phyloP scores from a whole-genome alignment of 805 yeast species.

The Lachancea sp. region DNA sequence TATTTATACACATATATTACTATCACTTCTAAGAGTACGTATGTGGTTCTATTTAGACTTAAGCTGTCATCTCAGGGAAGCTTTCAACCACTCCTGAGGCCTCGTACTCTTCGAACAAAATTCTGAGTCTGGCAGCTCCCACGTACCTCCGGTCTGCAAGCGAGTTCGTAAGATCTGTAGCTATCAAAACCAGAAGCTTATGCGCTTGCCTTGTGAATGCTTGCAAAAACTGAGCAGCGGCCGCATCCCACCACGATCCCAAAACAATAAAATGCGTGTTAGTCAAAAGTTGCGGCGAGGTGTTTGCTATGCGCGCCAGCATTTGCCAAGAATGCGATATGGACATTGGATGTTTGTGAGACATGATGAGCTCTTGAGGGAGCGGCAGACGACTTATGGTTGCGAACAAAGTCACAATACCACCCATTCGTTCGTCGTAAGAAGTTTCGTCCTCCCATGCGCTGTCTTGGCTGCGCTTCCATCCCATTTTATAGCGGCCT shows the following conservation, averaged over 20 bases:
- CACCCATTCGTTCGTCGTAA: slow-evolving; percentile 82
- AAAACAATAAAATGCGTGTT: slow-evolving; percentile 67
- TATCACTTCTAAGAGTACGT: no score
- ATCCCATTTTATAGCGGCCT: slow-evolving; percentile 83
- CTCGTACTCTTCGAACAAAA: slow-evolving; percentile 77
- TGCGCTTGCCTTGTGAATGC: slow-evolving; percentile 64
- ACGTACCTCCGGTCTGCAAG: slow-evolving; percentile 51
- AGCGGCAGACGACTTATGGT: slow-evolving; percentile 55
- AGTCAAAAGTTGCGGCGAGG: slow-evolving; percentile 41
- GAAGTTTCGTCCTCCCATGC: slow-evolving; percentile 50
- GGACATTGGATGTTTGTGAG: slow-evolving; percentile 48
- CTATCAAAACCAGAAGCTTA: slow-evolving; percentile 49
- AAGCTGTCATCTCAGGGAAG: slow-evolving; percentile 34
- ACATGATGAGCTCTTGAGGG: slow-evolving; percentile 26
- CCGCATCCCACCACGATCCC: slow-evolving; percentile 90
- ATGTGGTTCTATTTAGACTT: slow-evolving; percentile 1
- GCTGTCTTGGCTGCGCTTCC: slow-evolving; percentile 48
- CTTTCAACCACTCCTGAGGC: slow-evolving; percentile 39
- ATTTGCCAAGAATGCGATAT: slow-evolving; percentile 58
- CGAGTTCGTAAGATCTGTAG: slow-evolving; percentile 46
- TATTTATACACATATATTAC: no score
- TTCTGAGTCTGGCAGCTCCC: slow-evolving; percentile 70
- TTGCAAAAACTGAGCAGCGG: slow-evolving; percentile 48
- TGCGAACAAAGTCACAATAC: slow-evolving; percentile 75
- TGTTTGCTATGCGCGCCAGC: slow-evolving; percentile 65